These are phyloP conservation scores for Tricholomella constricta DNA, from an alignment of 768 basidiomycete genomes.

Conservation along the genomic window DNA sequence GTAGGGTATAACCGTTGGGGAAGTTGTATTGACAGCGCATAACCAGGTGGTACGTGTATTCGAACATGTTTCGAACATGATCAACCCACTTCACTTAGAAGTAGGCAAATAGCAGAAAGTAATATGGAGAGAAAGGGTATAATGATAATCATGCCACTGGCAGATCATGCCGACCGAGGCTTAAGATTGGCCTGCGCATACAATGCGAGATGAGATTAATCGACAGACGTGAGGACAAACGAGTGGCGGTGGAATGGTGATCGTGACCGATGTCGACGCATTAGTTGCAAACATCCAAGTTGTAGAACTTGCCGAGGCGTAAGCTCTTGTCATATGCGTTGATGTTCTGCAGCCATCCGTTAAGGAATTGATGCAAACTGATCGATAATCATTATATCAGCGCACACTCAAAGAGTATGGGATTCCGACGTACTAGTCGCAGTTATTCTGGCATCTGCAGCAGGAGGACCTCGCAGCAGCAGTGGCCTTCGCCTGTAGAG, in stretches of 20 bases:
- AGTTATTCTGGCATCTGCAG: conserved; percentile 79
- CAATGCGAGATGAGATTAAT: conserved; percentile 5
- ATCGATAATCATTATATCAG: conserved; percentile 2
- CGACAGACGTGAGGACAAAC: background rate
- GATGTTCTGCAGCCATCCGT: conserved; percentile 69
- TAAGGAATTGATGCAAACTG: conserved; percentile 69
- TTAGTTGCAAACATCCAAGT: conserved; percentile 48
- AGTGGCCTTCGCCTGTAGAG: conserved; percentile 51
- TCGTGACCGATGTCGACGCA: background rate
- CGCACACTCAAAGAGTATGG: background rate
- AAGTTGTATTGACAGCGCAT: background rate
- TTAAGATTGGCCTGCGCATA: background rate
- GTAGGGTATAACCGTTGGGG: background rate
- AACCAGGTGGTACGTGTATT: background rate
- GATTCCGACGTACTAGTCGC: conserved; percentile 69
- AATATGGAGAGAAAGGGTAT: conserved; percentile 8
- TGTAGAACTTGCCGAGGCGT: conserved; percentile 67
- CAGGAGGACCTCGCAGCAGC: conserved; percentile 54
- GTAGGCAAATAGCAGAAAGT: background rate
- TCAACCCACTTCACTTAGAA: background rate
- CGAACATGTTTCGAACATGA: conserved; percentile 9
- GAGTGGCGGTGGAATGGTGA: conserved; percentile 6
- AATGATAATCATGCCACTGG: conserved; percentile 6
- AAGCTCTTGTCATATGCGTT: conserved; percentile 47
- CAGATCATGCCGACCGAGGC: background rate